Base-by-base conservation (phyloP, 106 monocot genomes). In the Dendrobium chrysotoxum region DNA sequence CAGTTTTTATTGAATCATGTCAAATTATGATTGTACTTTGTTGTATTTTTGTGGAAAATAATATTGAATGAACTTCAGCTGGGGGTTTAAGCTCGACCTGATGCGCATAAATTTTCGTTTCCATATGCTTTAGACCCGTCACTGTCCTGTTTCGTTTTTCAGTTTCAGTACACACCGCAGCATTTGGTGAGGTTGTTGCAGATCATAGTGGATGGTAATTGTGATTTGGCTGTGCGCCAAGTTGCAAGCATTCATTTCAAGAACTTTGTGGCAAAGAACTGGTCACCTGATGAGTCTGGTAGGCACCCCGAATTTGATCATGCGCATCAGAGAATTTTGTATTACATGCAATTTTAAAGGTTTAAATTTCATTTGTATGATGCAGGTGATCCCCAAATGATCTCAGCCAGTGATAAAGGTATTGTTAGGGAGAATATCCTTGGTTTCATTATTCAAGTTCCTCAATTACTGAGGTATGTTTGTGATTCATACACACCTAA, bases 161-260 rank as follows among this genome's bases (percentile, higher is more conserved):
- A 97, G 98, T 84, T 91, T 13, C 95, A 99, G 82, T 91, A 92
- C 76, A 81, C 89, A 10, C 92, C 89, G 28, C 95, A 93, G 67
- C 98, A 99, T 82, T 70, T 94, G 81, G 91, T 99, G 75, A 89
- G 95, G 77, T 79, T 95, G 75, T 77, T 99, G 75, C 95, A 93
- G 82, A 99, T 99, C 78, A 86, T 99, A 80, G 88, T 93, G 4
- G 88, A 89, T 72, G 84, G 88, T 5, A 86, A 80, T 10, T 86
- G 85, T 84, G 95, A 99, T 78, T 65, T 99, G 70, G 86, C 89
- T 40, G 93, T 95, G 30, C 91, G 98, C 1, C 98, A 95, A 83
- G 92, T 86, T 84, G 98, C 98, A 15, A 99, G 98, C 57, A 99
- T 99, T 75, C 92, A 95, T 85, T 99, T 99, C 65, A 95, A 99